Base-by-base conservation (phyloP, 257 asterid species). In the Salvia miltiorrhiza region DNA sequence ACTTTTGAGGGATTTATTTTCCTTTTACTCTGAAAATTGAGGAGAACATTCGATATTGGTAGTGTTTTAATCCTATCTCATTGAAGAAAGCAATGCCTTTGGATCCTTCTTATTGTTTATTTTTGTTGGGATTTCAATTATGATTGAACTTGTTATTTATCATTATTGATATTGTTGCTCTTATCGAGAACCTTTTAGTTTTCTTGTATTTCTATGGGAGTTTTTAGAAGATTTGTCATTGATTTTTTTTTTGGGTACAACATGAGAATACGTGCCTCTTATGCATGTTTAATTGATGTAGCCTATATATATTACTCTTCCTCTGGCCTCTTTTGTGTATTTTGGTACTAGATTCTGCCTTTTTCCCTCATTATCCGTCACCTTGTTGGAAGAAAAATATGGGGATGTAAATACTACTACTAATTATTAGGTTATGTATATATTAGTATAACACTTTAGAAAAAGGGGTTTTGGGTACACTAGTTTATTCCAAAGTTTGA, bases 81-180 rank as follows among this genome's bases (percentile, higher is more conserved):
- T 16, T 33, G 68, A 50, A 47, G 62, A 54, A 44, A 40, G 30
- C 56, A 49, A 19, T 49, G 17, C 23, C 63, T 45, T 73, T 74
- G 72, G 65, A 70, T 54, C 41, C 67, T 40, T 33, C 7, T 10
- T 23, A 5, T 10, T 53, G 12, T 24, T 17, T 66, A 12, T 33
- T 59, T 61, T 55, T 49, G 54, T 67, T 72, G 52, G 69, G 73
- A 69, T 78, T 74, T 69, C 69, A 20, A 30, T 30, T 1, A 30
- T 30, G 40, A 23, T 20, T 19, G 47, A 49, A 49, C 17, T 49
- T 49, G 28, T 30, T 54, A 52, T 23, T 52, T 11, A 54, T 40
- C 14, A 20, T n/a, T 47, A 24, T 52, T 54, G 39, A 19, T 20
- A 41, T 13, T 70, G 23, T 71, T 71, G 73, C 30, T 72, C 61